Percentiles rank a stretch among this genome's conserved stretches.
Conservation (phyloP, 495 filamentous ascomycete genomes). For the Penicillium lagena region DNA sequence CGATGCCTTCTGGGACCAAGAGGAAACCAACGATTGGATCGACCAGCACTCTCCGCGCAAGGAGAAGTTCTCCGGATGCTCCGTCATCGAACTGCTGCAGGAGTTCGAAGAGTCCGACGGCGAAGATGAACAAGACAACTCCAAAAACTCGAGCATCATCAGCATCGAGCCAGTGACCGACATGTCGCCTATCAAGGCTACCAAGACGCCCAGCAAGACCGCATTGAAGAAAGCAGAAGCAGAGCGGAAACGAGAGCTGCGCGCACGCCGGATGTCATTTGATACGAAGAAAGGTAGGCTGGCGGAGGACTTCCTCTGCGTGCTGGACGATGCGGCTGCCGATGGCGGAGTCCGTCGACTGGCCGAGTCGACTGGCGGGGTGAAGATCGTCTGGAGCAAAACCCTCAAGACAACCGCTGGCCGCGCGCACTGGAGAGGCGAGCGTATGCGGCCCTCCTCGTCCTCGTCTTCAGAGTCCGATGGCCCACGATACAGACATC, state of each 20-base stretch:
- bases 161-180: slow-evolving; percentile 4
- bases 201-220: slow-evolving; percentile 37
- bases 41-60: slow-evolving; percentile 71
- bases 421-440: slow-evolving; percentile 72
- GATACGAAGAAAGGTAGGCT: slow-evolving; percentile 57
- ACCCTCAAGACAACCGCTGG: slow-evolving; percentile 84
- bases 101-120: slow-evolving; percentile 27
- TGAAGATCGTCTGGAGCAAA: slow-evolving; percentile 77
- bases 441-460: slow-evolving; percentile 34
- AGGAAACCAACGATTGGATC: slow-evolving; percentile 73
- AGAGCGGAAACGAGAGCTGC: slow-evolving; percentile 35
- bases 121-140: slow-evolving; percentile 9
- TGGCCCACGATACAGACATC: slow-evolving; percentile 39
- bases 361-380: slow-evolving; percentile 62
- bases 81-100: slow-evolving; percentile 18
- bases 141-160: background rate
- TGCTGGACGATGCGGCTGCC: slow-evolving; percentile 66
- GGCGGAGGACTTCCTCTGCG: slow-evolving; percentile 60
- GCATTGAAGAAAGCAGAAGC: slow-evolving; percentile 37
- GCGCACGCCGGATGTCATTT: slow-evolving; percentile 55
- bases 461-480: background rate
- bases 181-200: slow-evolving; percentile 3
- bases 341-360: slow-evolving; percentile 53
- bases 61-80: slow-evolving; percentile 11
- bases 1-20: slow-evolving; percentile 77